phyloP scores from a whole-genome alignment of 306 rosid species.

The Sicyos baderoa region DNA sequence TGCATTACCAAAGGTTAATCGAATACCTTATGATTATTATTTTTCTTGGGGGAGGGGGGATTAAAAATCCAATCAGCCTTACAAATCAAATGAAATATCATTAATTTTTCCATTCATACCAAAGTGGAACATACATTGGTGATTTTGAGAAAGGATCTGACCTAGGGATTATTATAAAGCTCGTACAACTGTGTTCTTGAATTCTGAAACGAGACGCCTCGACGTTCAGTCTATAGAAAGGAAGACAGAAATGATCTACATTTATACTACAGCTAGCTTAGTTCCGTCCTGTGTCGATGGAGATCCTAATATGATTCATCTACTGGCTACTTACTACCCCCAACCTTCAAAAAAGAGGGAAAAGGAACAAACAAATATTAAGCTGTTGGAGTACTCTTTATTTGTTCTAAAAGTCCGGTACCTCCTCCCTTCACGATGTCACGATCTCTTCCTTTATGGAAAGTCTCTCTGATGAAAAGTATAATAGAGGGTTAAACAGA shows the following conservation, averaged over 20 bases:
- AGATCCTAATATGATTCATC: background rate
- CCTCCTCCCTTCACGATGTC: conserved; percentile 4
- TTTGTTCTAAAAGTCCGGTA: background rate
- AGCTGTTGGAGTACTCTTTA: background rate
- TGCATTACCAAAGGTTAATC: background rate
- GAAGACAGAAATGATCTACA: background rate
- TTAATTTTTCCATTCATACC: conserved; percentile 5
- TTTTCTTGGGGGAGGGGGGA: no score
- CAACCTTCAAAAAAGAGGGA: background rate
- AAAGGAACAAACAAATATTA: background rate
- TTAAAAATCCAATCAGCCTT: background rate
- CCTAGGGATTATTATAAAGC: no score
- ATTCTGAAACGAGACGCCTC: background rate
- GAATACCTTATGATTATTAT: no score
- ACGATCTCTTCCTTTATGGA: conserved; percentile 37
- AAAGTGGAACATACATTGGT: background rate
- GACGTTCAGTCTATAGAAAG: background rate
- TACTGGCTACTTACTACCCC: background rate
- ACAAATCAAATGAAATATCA: background rate
- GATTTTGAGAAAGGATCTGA: background rate
- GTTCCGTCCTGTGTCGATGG: conserved; percentile 1
- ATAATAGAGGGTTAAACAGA: conserved; percentile 14
- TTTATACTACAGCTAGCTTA: background rate
- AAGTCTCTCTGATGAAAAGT: conserved; percentile 56
- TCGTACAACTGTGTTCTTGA: no score